Conservation (phyloP, 352 stramenopile genomes). For the Peronosclerospora sorghi region DNA sequence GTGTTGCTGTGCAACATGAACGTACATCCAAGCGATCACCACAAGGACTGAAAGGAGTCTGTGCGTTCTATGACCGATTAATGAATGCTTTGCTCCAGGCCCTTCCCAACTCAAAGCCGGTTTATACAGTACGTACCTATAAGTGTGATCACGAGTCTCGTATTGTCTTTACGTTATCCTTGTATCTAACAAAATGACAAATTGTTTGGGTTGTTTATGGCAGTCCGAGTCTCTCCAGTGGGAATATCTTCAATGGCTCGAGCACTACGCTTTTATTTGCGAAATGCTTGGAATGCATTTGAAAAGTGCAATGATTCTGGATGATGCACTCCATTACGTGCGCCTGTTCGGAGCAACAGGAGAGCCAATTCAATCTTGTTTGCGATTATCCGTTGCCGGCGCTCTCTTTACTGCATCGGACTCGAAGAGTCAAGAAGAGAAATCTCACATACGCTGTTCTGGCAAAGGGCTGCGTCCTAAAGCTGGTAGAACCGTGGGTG, state of each 20-base stretch:
- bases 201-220: conserved; percentile 1
- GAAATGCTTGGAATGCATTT: conserved; percentile 19
- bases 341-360: conserved; percentile 7
- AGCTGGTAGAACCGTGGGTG: conserved; percentile 11
- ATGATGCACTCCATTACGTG: conserved; percentile 26
- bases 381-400: conserved; percentile 18
- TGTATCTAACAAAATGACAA: neutral
- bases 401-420: conserved; percentile 12
- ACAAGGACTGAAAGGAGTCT: conserved; percentile 17
- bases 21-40: conserved; percentile 22
- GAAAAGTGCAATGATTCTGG: conserved; percentile 26
- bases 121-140: conserved; percentile 24
- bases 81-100: conserved; percentile 14
- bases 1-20: conserved; percentile 53
- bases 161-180: conserved; percentile 6
- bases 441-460: too few species aligned
- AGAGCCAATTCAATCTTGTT: conserved; percentile 9
- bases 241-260: conserved; percentile 49
- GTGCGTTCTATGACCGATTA: conserved; percentile 32
- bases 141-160: too few species aligned
- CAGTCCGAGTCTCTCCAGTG: conserved; percentile 36
- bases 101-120: conserved; percentile 3
- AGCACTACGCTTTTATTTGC: conserved; percentile 46
- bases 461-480: conserved; percentile 6
- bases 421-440: conserved; percentile 7